phyloP scores from a whole-genome alignment of 192 early-diverging fungal species.

The Entomortierella chlamydospora region DNA sequence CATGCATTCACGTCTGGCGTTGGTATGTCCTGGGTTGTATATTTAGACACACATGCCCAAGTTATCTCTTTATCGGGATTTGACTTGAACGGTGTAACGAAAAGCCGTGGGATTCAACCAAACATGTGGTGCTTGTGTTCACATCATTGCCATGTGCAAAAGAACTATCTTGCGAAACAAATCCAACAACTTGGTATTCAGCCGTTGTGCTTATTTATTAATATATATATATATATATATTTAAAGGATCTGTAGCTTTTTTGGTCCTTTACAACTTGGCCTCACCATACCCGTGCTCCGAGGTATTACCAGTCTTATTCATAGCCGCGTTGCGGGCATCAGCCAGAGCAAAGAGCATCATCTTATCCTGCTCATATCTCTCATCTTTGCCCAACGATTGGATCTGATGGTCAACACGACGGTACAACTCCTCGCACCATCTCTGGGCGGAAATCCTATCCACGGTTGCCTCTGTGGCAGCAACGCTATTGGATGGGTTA shows the following conservation, averaged over 20 bases:
- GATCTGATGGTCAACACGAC: slow-evolving; percentile 43
- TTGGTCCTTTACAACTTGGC: slow-evolving; percentile 24
- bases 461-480: slow-evolving; percentile 19
- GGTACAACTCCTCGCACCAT: slow-evolving; percentile 48
- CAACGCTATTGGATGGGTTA: slow-evolving; percentile 2
- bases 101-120: no score
- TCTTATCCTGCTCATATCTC: slow-evolving; percentile 37
- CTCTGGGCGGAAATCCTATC: slow-evolving; percentile 45
- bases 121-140: no score
- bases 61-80: no score
- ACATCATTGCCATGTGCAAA: no score
- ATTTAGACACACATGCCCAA: no score
- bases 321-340: slow-evolving; percentile 25
- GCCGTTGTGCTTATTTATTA: no score
- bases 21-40: no score
- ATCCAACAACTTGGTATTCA: no score
- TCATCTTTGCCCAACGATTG: slow-evolving; percentile 36
- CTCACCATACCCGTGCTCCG: slow-evolving; percentile 14
- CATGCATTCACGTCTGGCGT: no score
- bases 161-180: no score
- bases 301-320: not conserved
- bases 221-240: no score
- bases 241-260: not conserved
- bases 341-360: slow-evolving; percentile 39
- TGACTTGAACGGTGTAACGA: no score